These are phyloP conservation scores for Tirmania nivea DNA, from an alignment of 495 filamentous ascomycete species.

Conservation along the genomic window DNA sequence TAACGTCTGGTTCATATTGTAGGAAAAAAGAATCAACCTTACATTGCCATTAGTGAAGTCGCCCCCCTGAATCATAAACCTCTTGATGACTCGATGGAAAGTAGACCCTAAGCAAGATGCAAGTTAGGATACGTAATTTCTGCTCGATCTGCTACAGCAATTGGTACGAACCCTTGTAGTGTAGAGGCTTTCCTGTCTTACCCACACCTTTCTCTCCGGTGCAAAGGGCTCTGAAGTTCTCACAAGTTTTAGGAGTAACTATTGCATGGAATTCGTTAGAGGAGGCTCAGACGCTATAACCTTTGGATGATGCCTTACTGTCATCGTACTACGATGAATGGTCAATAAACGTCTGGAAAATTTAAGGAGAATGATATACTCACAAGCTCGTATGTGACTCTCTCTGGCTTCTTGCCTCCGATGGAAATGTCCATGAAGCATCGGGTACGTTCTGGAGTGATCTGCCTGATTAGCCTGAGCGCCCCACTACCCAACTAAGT, in stretches of 20 bases:
- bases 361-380: slow-evolving; percentile 14
- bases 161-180: slow-evolving; percentile 43
- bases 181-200: slow-evolving; percentile 63
- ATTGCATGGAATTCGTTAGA: neutral
- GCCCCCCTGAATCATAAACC: slow-evolving; percentile 98
- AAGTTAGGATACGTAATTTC: neutral
- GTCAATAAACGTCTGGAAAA: slow-evolving; percentile 1
- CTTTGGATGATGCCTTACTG: slow-evolving; percentile 23
- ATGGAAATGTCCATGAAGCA: slow-evolving; percentile 84
- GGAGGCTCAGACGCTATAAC: no score
- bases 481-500: neutral
- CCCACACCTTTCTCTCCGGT: slow-evolving; percentile 74
- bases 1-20: neutral
- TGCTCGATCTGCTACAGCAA: neutral
- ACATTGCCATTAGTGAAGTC: slow-evolving; percentile 90
- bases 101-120: slow-evolving; percentile 26
- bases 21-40: slow-evolving; percentile 16
- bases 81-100: slow-evolving; percentile 95
- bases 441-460: slow-evolving; percentile 22
- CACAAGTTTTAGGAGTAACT: slow-evolving; percentile 83
- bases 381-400: slow-evolving; percentile 64
- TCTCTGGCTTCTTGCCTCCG: slow-evolving; percentile 44
- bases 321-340: slow-evolving; percentile 43
- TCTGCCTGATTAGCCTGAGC: neutral
- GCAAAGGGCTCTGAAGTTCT: slow-evolving; percentile 92